Percentiles rank a stretch among this genome's conserved stretches.
Conservation (phyloP, 1,139 yeast genomes). For the Kurtzmaniella quercitrusa region DNA sequence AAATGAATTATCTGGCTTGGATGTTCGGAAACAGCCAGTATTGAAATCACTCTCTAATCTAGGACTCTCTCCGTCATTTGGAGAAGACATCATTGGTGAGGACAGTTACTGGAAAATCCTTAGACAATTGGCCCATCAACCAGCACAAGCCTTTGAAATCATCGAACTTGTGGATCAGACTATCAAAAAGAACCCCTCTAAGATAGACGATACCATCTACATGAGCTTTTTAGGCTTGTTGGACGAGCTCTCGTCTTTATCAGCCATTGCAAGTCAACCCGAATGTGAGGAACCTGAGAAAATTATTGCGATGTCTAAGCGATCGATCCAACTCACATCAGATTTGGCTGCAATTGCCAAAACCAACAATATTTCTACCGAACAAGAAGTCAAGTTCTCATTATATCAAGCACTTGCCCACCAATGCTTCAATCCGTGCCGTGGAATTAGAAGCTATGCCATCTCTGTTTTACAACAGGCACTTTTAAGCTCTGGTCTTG, state of each 20-base stretch:
- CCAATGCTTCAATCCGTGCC: conserved; percentile 85
- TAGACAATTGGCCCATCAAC: conserved; percentile 53
- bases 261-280: conserved; percentile 75
- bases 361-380: conserved; percentile 17
- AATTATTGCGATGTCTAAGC: conserved; percentile 54
- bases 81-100: conserved; percentile 29
- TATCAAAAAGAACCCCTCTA: conserved; percentile 30
- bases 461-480: conserved; percentile 49
- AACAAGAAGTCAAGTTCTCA: conserved; percentile 47
- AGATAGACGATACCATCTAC: conserved; percentile 48
- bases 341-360: conserved; percentile 35
- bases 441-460: conserved; percentile 68
- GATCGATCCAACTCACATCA: conserved; percentile 59
- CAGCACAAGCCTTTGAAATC: conserved; percentile 46
- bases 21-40: background rate
- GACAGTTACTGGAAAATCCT: conserved; percentile 65
- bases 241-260: conserved; percentile 79
- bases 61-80: background rate
- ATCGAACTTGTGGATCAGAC: conserved; percentile 47
- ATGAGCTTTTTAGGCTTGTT: conserved; percentile 64
- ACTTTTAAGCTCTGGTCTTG: conserved; percentile 31
- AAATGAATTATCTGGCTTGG: background rate
- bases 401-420: conserved; percentile 76
- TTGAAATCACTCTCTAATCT: background rate
- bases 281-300: conserved; percentile 55